phyloP scores from a whole-genome alignment of 1,284 basidiomycete species.

The Cryptococcus amylolentus region DNA sequence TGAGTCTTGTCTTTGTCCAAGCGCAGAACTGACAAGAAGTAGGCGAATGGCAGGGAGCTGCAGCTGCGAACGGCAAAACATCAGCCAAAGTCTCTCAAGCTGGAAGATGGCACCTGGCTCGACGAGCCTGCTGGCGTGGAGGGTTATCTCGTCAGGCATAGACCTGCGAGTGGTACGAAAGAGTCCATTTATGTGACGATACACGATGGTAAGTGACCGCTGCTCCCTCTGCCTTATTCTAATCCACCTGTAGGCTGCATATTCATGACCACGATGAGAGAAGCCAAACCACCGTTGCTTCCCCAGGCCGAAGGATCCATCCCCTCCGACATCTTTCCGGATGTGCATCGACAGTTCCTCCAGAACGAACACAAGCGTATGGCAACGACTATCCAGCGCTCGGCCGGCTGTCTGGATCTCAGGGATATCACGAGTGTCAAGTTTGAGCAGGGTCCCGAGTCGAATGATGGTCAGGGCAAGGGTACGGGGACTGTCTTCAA shows the following conservation, averaged over 20 bases:
- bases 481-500: conserved; percentile 27
- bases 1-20: conserved; percentile 14
- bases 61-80: conserved; percentile 42
- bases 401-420: conserved; percentile 41
- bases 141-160: conserved; percentile 41
- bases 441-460: conserved; percentile 6
- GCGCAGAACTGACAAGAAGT: conserved; percentile 4
- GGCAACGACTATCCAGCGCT: conserved; percentile 29
- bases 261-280: conserved; percentile 26
- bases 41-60: conserved; percentile 18
- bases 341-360: conserved; percentile 30
- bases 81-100: conserved; percentile 23
- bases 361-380: conserved; percentile 31
- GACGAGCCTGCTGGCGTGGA: conserved; percentile 45
- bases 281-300: conserved; percentile 33
- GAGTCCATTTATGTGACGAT: conserved; percentile 36
- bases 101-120: conserved; percentile 39
- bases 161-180: conserved; percentile 13
- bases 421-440: conserved; percentile 29
- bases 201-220: conserved; percentile 37
- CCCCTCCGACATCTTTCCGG: conserved; percentile 34
- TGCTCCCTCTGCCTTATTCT: background rate
- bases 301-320: conserved; percentile 27
- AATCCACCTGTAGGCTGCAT: conserved; percentile 24
- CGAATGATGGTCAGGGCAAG: background rate